phyloP scores from a whole-genome alignment of 371 early-diverging fungal genomes.

The Actinomucor elegans region DNA sequence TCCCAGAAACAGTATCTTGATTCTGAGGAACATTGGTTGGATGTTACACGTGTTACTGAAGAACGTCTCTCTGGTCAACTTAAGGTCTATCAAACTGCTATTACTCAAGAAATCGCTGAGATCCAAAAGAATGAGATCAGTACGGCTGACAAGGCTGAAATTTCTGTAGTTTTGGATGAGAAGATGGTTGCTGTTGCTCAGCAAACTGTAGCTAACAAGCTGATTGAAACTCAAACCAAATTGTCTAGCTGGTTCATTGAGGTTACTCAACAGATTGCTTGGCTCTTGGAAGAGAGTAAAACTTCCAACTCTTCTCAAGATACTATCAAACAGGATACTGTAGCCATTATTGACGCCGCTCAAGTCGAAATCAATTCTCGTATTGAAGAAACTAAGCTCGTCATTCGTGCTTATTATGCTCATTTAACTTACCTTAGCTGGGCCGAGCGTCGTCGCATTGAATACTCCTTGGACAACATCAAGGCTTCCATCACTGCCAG shows the following conservation, averaged over 20 bases:
- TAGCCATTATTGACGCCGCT: conserved; percentile 30
- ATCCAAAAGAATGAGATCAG: conserved; percentile 15
- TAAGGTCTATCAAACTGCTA: conserved; percentile 30
- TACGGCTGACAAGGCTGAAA: conserved; percentile 14
- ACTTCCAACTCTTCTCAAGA: conserved; percentile 1
- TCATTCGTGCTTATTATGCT: conserved; percentile 27
- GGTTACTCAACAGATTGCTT: conserved; percentile 25
- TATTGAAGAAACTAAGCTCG: conserved; percentile 30
- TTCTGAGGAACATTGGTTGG: conserved; percentile 22
- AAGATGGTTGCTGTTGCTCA: conserved; percentile 26
- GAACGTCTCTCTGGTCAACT: conserved; percentile 24
- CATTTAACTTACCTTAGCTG: conserved; percentile 27
- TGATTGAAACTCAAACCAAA: conserved; percentile 26
- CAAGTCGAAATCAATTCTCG: conserved; percentile 22
- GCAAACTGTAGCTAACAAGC: conserved; percentile 21
- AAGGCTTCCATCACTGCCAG: conserved; percentile 23
- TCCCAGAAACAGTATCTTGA: conserved; percentile 20
- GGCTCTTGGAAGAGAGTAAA: conserved; percentile 11
- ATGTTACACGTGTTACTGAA: conserved; percentile 23
- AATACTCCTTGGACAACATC: conserved; percentile 24
- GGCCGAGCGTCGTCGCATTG: conserved; percentile 31
- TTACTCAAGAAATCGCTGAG: conserved; percentile 21
- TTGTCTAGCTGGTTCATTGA: conserved; percentile 32
- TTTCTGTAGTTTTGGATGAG: conserved; percentile 22
- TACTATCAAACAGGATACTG: conserved; percentile 12